Base-by-base conservation (phyloP, 441 rosid species). In the Pelargonium citronellum region DNA sequence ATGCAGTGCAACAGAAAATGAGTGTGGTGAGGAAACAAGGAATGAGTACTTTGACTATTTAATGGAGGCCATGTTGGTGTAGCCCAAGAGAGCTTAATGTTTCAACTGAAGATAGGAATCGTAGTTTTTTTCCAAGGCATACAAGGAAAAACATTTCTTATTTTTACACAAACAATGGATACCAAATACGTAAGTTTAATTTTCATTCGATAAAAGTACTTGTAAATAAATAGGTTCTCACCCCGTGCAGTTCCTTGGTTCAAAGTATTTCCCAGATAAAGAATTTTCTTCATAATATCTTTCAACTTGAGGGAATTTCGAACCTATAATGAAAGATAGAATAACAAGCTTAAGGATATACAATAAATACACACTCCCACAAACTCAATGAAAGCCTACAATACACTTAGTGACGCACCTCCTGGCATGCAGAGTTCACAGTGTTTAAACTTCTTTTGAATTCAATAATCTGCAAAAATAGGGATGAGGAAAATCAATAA, bases 191-290 rank as follows among this genome's bases (percentile, higher is more conserved):
- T 51, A 15, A 13, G 13, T 51, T 51, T n/a, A 51, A 13, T 51
- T 51, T 51, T 17, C 8, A 51, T 27, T 27, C 30, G 15, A 61
- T 47, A 22, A 66, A 62, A 60, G 5, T 51, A 3, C n/a, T 51
- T 13, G 13, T n/a, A 13, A 4, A 11, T 15, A 17, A n/a, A n/a
- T 10, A 58, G 64, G 68, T 71, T 71, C 87, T 80, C 72, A 89
- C 99, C 99, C 85, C 98, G 88, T 30, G 97, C 98, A 68, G 99
- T 95, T 83, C 99, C 99, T 79, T 95, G 96, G 83, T 92, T 95
- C 84, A 92, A 79, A 7, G 87, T 82, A 73, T 95, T 95, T 72
- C 99, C 99, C 67, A 95, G 84, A 76, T 79, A 84, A 62, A 95
- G 96, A 83, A 95, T 92, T 79, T 70, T 85, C 83, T 86, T 87